phyloP scores from a whole-genome alignment of 306 rosid genomes.

The Castanea sativa region DNA sequence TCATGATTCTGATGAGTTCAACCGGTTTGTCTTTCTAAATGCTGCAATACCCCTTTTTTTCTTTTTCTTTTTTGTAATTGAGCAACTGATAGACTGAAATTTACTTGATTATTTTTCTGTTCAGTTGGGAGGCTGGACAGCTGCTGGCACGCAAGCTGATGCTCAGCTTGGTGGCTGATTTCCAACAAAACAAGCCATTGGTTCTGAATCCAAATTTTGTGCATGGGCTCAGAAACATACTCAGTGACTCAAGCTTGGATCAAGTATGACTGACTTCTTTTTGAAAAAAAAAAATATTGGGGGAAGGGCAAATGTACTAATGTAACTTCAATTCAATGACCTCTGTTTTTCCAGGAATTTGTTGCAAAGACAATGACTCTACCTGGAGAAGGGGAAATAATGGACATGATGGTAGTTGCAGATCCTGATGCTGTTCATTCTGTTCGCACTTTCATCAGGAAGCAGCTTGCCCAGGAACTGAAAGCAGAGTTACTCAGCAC shows the following conservation, averaged over 20 bases:
- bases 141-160: conserved; percentile 79
- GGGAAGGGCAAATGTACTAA: conserved; percentile 11
- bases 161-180: conserved; percentile 80
- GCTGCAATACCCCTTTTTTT: conserved; percentile 6
- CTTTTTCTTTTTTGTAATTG: not conserved
- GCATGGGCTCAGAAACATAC: conserved; percentile 66
- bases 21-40: conserved; percentile 65
- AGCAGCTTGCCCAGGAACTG: conserved; percentile 81
- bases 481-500: conserved; percentile 64
- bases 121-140: conserved; percentile 99
- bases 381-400: conserved; percentile 98
- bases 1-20: conserved; percentile 89
- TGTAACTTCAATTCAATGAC: conserved; percentile 1
- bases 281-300: not conserved
- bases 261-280: conserved; percentile 46
- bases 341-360: conserved; percentile 64
- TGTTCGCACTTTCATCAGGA: conserved; percentile 80
- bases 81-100: conserved; percentile 10
- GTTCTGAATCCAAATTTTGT: conserved; percentile 70
- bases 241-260: conserved; percentile 75
- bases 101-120: conserved; percentile 26
- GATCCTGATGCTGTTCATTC: conserved; percentile 97
- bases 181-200: conserved; percentile 77
- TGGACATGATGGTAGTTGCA: conserved; percentile 97
- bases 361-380: conserved; percentile 89